Conservation (phyloP, 2,329 filamentous ascomycete genomes). For the Pseudopyrenochaeta lycopersici region DNA sequence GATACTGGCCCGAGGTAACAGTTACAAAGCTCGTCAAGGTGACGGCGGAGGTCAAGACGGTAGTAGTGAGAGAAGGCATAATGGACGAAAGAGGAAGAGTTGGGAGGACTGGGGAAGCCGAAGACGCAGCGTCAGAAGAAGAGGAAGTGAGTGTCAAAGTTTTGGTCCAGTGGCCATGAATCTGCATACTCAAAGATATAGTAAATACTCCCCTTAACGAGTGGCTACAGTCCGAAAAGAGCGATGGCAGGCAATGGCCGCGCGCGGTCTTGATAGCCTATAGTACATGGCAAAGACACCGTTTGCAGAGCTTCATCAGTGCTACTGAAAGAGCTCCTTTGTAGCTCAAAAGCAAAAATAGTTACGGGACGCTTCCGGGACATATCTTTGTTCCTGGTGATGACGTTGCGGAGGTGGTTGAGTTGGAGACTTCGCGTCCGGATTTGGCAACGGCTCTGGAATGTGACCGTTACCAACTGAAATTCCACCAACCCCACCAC, state of each 20-base stretch:
- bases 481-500: not conserved
- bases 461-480: slow-evolving; percentile 18
- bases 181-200: slow-evolving; percentile 5
- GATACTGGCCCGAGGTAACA: slow-evolving; percentile 6
- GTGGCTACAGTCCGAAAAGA: not conserved
- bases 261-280: slow-evolving; percentile 15
- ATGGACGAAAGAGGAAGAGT: not conserved
- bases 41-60: slow-evolving; percentile 15
- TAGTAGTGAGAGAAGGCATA: slow-evolving; percentile 19
- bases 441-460: slow-evolving; percentile 27
- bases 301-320: slow-evolving; percentile 24
- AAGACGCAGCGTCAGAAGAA: not conserved
- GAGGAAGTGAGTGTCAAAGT: slow-evolving; percentile 1
- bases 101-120: not conserved
- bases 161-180: not conserved
- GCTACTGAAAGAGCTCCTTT: slow-evolving; percentile 13
- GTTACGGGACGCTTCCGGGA: slow-evolving; percentile 20
- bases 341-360: slow-evolving; percentile 19
- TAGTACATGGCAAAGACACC: slow-evolving; percentile 9
- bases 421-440: slow-evolving; percentile 19
- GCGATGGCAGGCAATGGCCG: slow-evolving; percentile 3
- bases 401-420: slow-evolving; percentile 8
- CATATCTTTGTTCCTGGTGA: slow-evolving; percentile 25
- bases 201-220: not conserved
- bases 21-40: slow-evolving; percentile 20